These are phyloP conservation scores for Myxozyma geophila DNA, from an alignment of 805 yeast genomes.

Conservation along the genomic window DNA sequence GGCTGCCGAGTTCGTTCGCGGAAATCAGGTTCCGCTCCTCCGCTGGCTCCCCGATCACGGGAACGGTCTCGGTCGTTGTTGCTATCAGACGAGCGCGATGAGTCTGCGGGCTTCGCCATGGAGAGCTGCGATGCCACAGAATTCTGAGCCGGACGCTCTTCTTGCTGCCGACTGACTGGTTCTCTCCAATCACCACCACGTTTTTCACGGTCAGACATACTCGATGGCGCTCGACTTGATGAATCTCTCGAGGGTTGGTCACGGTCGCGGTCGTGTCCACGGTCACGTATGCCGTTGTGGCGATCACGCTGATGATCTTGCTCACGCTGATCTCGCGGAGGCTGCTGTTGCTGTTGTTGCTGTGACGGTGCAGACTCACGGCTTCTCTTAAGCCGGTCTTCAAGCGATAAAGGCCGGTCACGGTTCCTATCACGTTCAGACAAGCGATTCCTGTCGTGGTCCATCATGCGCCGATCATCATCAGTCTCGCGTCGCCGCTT, in stretches of 20 bases:
- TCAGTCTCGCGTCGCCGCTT: conserved; percentile 19
- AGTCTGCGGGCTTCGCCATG: background rate
- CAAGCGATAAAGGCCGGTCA: background rate
- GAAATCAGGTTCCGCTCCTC: background rate
- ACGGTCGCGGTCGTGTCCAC: conserved; percentile 15
- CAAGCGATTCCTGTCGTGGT: conserved; percentile 1
- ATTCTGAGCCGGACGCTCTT: background rate
- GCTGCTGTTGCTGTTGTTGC: background rate
- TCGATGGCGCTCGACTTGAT: conserved; percentile 4
- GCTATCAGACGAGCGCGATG: too few species aligned
- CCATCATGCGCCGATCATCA: conserved; percentile 11
- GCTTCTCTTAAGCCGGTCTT: background rate
- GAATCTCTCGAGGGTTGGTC: background rate
- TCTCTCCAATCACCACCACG: background rate
- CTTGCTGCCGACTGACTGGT: background rate
- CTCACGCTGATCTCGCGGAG: conserved; percentile 4
- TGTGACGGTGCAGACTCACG: background rate
- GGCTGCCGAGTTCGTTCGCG: too few species aligned
- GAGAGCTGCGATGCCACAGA: background rate
- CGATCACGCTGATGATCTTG: conserved; percentile 19
- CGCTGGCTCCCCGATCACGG: background rate
- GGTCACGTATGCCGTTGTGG: conserved; percentile 10
- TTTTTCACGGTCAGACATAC: background rate
- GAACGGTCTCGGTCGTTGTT: too few species aligned
- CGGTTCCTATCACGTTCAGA: conserved; percentile 3